Evolutionary conservation across 305 asterid species (phyloP).

Genomic region (Striga hermonthica): DNA sequence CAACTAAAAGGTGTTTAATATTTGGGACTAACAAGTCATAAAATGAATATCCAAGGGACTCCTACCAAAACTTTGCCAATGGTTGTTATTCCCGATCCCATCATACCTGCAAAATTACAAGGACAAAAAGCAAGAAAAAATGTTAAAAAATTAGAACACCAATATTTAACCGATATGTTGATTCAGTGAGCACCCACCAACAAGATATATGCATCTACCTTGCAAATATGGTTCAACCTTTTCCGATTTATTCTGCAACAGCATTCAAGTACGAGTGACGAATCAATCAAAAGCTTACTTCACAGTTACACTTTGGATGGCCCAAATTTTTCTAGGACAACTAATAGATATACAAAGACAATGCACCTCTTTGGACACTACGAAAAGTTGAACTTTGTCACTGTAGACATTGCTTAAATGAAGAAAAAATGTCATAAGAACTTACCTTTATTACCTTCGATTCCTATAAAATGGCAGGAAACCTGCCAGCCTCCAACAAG

Average conservation of each 20-base stretch:
- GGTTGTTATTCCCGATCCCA: conserved; percentile 98
- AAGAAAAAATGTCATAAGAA: conserved; percentile 18
- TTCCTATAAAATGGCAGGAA: conserved; percentile 48
- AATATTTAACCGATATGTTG: background rate
- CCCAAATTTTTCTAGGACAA: conserved; percentile 15
- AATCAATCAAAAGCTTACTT: background rate
- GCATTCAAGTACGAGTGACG: conserved; percentile 31
- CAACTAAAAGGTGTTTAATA: conserved; percentile 1
- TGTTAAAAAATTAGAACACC: background rate
- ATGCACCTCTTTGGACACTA: conserved; percentile 12
- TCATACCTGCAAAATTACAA: conserved; percentile 58
- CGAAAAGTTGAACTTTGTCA: background rate
- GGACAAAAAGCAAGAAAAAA: conserved; percentile 13
- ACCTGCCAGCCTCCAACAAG: conserved; percentile 47
- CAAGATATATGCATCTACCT: conserved; percentile 80
- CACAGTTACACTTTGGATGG: conserved; percentile 12
- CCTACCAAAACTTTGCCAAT: conserved; percentile 79
- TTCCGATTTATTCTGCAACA: conserved; percentile 68
- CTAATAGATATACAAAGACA: conserved; percentile 13
- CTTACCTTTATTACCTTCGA: conserved; percentile 52
- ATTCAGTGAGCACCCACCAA: conserved; percentile 57
- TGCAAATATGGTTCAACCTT: conserved; percentile 60
- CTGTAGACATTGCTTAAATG: background rate
- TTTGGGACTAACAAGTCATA: conserved; percentile 63
- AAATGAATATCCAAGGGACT: conserved; percentile 78